phyloP scores from a whole-genome alignment of 108 stramenopile genomes.

The Nannochloropsis salina region DNA sequence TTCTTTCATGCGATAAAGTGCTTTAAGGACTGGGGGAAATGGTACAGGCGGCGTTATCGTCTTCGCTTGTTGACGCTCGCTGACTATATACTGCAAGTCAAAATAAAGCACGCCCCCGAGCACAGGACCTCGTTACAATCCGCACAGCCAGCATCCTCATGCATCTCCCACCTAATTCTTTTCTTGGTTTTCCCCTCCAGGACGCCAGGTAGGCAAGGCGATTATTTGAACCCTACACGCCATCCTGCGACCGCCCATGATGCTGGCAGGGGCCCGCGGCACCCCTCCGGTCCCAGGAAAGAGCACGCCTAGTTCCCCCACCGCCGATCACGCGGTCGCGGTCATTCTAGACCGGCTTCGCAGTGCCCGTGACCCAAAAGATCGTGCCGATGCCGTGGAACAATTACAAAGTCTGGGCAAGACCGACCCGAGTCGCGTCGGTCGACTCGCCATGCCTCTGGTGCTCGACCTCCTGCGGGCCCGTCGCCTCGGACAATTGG shows the following conservation, averaged over 20 bases:
- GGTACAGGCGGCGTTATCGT: too few species aligned
- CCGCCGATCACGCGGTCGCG: background rate
- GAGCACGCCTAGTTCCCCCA: slow-evolving; percentile 8
- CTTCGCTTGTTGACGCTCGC: too few species aligned
- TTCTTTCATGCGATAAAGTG: too few species aligned
- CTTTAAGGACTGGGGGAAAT: too few species aligned
- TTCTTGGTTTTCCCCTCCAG: too few species aligned
- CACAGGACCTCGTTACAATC: too few species aligned
- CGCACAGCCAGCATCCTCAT: too few species aligned
- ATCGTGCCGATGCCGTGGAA: background rate
- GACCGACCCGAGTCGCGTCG: background rate
- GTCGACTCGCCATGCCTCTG: background rate
- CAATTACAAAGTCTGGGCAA: background rate
- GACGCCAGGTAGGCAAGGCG: too few species aligned
- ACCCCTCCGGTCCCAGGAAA: background rate
- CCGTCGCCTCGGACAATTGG: background rate
- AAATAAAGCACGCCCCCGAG: too few species aligned
- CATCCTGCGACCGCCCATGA: background rate
- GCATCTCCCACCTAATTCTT: too few species aligned
- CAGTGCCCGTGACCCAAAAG: slow-evolving; percentile 15
- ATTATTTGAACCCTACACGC: background rate
- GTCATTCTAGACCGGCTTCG: slow-evolving; percentile 16
- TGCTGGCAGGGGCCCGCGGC: background rate
- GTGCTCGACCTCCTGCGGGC: background rate
- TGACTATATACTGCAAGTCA: too few species aligned